A percentile compares a stretch with the other conserved stretches of the same genome.
Conservation (phyloP, 73 alveolate genomes). For the Paramecium sonneborni region DNA sequence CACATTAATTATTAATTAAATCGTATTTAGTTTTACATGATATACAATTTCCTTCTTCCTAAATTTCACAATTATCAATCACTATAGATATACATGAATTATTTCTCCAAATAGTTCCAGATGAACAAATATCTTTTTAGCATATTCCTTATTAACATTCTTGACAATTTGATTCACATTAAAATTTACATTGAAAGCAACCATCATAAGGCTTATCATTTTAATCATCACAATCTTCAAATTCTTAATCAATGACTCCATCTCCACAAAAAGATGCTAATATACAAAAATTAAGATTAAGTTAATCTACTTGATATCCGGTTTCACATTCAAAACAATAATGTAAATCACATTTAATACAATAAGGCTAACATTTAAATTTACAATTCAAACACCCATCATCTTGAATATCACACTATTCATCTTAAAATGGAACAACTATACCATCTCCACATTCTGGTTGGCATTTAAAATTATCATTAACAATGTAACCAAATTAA, state of each 20-base stretch:
- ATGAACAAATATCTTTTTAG: background rate
- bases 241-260: background rate
- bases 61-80: too few species aligned
- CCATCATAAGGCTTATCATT: background rate
- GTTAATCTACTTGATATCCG: slow-evolving; percentile 38
- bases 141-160: background rate
- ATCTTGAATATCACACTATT: background rate
- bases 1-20: background rate
- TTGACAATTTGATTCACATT: background rate
- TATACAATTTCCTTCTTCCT: slow-evolving; percentile 12
- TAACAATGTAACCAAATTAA: background rate
- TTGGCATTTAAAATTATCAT: background rate
- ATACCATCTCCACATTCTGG: background rate
- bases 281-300: slow-evolving; percentile 56
- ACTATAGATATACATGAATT: background rate
- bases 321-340: background rate
- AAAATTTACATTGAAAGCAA: background rate
- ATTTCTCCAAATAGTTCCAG: background rate
- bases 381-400: background rate
- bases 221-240: background rate
- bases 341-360: slow-evolving; percentile 49
- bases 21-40: slow-evolving; percentile 38
- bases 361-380: background rate
- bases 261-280: slow-evolving; percentile 62
- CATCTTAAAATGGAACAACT: background rate